Evolutionary conservation across 495 filamentous ascomycete species (phyloP).

Genomic region (Hypoxylon subgilvum): DNA sequence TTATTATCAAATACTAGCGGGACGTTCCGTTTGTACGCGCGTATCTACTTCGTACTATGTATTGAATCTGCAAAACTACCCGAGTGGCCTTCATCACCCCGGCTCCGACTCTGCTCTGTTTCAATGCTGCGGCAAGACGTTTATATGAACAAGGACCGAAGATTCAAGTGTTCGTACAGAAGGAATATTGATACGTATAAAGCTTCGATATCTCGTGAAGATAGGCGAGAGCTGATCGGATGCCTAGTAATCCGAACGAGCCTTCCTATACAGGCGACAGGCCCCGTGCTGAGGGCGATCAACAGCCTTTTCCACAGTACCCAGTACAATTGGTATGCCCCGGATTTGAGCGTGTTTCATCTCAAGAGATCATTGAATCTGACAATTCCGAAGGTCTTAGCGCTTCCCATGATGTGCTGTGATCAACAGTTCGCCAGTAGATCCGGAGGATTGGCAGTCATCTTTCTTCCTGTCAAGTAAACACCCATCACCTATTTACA

Average conservation of each 20-base stretch:
- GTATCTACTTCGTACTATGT: neutral
- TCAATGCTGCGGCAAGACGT: too few species aligned
- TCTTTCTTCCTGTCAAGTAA: neutral
- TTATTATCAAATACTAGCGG: neutral
- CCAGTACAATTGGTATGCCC: too few species aligned
- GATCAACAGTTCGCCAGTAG: neutral
- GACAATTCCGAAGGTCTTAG: slow-evolving; percentile 13
- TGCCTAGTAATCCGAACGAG: too few species aligned
- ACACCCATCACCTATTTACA: too few species aligned
- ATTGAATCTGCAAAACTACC: neutral
- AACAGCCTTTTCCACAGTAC: neutral
- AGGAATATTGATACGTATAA: too few species aligned
- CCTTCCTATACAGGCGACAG: too few species aligned
- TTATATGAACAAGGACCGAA: too few species aligned
- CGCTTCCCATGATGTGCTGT: neutral
- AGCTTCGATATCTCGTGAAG: too few species aligned
- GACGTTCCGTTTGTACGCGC: neutral
- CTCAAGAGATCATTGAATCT: slow-evolving; percentile 2
- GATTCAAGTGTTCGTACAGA: too few species aligned
- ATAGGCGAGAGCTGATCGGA: too few species aligned
- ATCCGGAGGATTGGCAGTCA: slow-evolving; percentile 6
- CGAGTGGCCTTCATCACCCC: neutral
- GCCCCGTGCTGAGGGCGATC: too few species aligned
- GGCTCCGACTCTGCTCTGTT: too few species aligned
- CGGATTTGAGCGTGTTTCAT: slow-evolving; percentile 27